These are phyloP conservation scores for Fusarium setosum DNA, from an alignment of 2,329 filamentous ascomycete genomes.

Conservation along the genomic window DNA sequence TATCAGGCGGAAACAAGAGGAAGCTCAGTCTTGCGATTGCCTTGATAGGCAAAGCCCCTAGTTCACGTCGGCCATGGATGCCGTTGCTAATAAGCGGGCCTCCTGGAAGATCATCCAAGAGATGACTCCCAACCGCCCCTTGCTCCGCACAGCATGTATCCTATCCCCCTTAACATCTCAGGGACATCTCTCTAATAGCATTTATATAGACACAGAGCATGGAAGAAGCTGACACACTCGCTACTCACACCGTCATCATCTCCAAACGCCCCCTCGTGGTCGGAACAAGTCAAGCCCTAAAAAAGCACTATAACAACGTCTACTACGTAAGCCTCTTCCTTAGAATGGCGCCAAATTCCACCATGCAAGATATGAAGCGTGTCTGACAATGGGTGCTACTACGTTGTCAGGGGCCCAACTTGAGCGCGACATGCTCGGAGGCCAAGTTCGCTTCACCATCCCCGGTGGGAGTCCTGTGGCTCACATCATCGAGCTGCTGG, in stretches of 20 bases:
- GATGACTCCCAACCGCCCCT: conserved; percentile 77
- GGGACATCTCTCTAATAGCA: not conserved
- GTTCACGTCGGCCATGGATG: conserved; percentile 85
- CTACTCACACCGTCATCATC: conserved; percentile 68
- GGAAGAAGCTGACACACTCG: conserved; percentile 90
- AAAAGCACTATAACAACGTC: conserved; percentile 68
- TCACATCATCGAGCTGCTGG: conserved; percentile 58
- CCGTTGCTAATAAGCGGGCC: conserved; percentile 83
- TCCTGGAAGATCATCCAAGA: conserved; percentile 86
- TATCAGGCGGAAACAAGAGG: conserved; percentile 88
- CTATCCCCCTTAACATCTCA: not conserved
- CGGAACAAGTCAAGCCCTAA: conserved; percentile 68
- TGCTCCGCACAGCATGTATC: conserved; percentile 74
- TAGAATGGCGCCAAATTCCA: conserved; percentile 66
- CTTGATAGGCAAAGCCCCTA: conserved; percentile 89
- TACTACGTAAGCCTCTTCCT: conserved; percentile 74
- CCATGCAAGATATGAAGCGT: conserved; percentile 63
- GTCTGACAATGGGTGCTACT: conserved; percentile 66
- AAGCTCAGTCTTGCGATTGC: conserved; percentile 88
- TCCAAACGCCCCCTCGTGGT: conserved; percentile 64
- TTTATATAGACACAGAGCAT: conserved; percentile 78
- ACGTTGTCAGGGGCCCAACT: conserved; percentile 65
- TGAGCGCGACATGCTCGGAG: conserved; percentile 70
- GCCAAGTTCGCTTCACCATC: conserved; percentile 57
- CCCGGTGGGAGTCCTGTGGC: conserved; percentile 40